Conservation (phyloP, 306 rosid species). For the Dryas drummondii region DNA sequence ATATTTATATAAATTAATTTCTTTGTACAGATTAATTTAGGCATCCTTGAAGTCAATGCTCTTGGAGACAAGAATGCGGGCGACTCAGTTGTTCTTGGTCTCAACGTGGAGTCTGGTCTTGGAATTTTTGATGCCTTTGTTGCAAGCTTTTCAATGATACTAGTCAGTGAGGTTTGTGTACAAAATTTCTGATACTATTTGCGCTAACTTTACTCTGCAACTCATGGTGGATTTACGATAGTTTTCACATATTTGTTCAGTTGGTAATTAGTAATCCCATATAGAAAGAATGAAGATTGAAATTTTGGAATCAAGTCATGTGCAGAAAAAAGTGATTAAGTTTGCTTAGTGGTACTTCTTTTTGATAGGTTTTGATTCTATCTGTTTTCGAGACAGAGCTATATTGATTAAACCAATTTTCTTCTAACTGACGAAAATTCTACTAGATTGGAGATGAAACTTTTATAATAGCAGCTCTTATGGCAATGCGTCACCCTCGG, state of each 20-base stretch:
- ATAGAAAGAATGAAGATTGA: neutral
- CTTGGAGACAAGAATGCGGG: conserved; percentile 30
- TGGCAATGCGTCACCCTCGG: conserved; percentile 99
- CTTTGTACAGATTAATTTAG: conserved; percentile 48
- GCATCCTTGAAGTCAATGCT: conserved; percentile 35
- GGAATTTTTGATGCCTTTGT: conserved; percentile 86
- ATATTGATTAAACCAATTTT: neutral
- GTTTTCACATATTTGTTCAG: neutral
- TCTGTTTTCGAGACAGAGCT: neutral
- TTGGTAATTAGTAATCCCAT: neutral
- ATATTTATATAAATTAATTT: conserved; percentile 5
- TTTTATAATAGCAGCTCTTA: conserved; percentile 95
- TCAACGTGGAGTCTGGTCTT: conserved; percentile 72
- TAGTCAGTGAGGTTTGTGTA: conserved; percentile 91
- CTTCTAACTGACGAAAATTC: conserved; percentile 28
- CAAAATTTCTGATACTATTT: neutral
- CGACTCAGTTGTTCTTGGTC: conserved; percentile 33
- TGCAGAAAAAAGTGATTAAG: conserved; percentile 7
- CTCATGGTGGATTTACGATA: neutral
- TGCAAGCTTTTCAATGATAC: conserved; percentile 86
- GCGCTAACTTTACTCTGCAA: neutral
- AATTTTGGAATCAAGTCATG: neutral
- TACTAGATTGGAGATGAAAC: conserved; percentile 99
- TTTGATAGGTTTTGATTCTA: neutral
- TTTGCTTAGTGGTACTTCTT: neutral